These are phyloP conservation scores for Colletotrichum liaoningense DNA, from an alignment of 2,329 filamentous ascomycete species.

Conservation along the genomic window DNA sequence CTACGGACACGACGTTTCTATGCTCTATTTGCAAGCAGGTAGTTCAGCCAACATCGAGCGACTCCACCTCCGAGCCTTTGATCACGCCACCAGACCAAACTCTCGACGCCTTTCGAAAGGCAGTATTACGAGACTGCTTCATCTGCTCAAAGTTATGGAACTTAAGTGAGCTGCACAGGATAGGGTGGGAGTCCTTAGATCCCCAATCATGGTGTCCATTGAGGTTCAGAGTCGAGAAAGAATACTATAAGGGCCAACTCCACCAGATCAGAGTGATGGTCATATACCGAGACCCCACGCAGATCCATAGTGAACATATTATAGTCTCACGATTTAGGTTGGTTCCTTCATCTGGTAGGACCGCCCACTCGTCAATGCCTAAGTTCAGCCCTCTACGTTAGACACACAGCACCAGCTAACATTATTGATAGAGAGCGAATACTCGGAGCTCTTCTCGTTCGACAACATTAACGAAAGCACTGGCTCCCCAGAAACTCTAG, in stretches of 20 bases:
- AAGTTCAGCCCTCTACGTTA: too few relatives aligned
- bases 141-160: background rate
- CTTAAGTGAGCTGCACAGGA: background rate
- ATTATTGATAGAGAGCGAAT: fast-evolving
- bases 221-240: background rate
- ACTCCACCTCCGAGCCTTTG: background rate
- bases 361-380: too few relatives aligned
- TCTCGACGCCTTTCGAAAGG: background rate
- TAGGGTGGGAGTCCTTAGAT: background rate
- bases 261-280: background rate
- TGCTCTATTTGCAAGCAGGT: background rate
- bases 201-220: background rate
- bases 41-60: background rate
- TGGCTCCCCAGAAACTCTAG: fast-evolving
- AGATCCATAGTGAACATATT: fast-evolving
- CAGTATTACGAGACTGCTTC: background rate
- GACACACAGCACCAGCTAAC: too few relatives aligned
- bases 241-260: too few relatives aligned
- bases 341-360: background rate
- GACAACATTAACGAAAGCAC: background rate
- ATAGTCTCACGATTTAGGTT: background rate
- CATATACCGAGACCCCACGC: background rate
- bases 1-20: background rate
- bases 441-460: background rate
- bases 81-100: background rate